Conservation (phyloP, 441 rosid genomes). For the Gossypium schwendimanii region DNA sequence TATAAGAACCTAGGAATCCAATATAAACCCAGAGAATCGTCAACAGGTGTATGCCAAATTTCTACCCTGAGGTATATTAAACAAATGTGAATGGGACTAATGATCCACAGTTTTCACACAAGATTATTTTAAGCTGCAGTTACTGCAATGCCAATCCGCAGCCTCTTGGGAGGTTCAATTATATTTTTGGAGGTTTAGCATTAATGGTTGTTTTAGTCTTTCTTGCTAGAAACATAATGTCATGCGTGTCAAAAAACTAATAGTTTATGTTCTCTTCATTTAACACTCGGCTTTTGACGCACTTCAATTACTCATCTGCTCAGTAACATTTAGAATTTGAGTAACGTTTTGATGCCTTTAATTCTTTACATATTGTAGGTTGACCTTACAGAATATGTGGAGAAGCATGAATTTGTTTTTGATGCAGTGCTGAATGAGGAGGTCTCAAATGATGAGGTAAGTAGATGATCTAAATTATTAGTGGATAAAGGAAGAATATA, state of each 20-base stretch:
- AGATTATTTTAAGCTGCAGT: not conserved
- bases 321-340: not conserved
- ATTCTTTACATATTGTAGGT: slow-evolving; percentile 49
- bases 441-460: slow-evolving; percentile 94
- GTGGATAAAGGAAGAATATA: not conserved
- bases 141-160: not conserved
- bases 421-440: slow-evolving; percentile 92
- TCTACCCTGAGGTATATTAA: not conserved
- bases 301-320: not conserved
- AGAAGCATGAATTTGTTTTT: slow-evolving; percentile 89
- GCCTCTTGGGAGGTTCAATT: not conserved
- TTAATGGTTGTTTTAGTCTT: not conserved
- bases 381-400: slow-evolving; percentile 88
- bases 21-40: not conserved
- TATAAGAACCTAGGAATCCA: not conserved
- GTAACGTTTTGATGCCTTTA: not conserved
- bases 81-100: not conserved
- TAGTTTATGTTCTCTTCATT: not conserved
- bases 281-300: not conserved
- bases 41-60: not conserved
- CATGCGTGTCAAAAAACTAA: not conserved
- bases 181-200: not conserved
- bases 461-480: slow-evolving; percentile 18
- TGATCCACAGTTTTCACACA: not conserved
- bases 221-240: not conserved